Percentiles rank a stretch among this genome's conserved stretches.
Conservation (phyloP, 192 early-diverging fungal genomes). For the Linnemannia hyalina region DNA sequence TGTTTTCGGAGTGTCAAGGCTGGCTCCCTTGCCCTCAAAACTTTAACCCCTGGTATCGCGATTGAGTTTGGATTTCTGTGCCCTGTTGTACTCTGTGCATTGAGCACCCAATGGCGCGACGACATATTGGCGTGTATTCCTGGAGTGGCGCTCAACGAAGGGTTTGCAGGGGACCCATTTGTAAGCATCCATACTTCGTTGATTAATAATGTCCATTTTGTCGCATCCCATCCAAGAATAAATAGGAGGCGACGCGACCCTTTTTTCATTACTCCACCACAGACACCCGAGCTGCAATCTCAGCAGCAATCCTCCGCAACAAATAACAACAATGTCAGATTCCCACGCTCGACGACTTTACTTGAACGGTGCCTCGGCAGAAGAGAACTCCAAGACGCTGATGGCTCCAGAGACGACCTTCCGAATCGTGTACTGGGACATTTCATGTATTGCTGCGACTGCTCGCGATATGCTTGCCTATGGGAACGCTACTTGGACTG, state of each 20-base stretch:
- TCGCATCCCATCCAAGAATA: neutral
- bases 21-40: too few relatives aligned
- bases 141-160: too few relatives aligned
- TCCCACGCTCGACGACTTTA: neutral
- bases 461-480: slow-evolving; percentile 35
- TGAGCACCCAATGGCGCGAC: too few relatives aligned
- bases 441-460: slow-evolving; percentile 17
- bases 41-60: too few relatives aligned
- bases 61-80: too few relatives aligned
- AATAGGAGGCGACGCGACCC: neutral
- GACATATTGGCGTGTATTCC: too few relatives aligned
- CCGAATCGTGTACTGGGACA: slow-evolving; percentile 32
- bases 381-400: slow-evolving; percentile 24
- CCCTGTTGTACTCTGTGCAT: too few relatives aligned
- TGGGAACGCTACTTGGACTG: slow-evolving; percentile 38
- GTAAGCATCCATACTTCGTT: neutral
- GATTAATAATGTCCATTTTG: neutral
- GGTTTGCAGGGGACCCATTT: neutral
- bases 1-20: too few relatives aligned
- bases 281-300: neutral
- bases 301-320: neutral
- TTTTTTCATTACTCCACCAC: neutral
- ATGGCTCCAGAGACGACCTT: slow-evolving; percentile 7
- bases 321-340: neutral
- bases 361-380: slow-evolving; percentile 5